Base-by-base conservation (phyloP, 768 basidiomycete genomes). In the Leccinum truebloodii region DNA sequence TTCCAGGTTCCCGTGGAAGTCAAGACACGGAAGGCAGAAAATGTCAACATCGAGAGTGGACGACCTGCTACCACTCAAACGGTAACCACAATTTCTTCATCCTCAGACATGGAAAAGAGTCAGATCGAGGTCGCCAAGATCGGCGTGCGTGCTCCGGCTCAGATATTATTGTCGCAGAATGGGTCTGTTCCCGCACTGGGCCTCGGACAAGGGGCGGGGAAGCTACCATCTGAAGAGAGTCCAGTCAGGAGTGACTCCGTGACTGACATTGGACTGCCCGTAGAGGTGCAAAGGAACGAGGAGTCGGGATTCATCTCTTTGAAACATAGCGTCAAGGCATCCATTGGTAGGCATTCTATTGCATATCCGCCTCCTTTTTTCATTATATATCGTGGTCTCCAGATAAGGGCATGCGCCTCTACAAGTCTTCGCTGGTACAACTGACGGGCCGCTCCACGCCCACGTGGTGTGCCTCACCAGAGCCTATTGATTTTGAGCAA, bases 391-490 rank as follows among this genome's bases (percentile, higher is more conserved):
- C 20, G 8, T 41, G 30, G 2, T 48, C n/a, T 52, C 44, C 62
- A 90, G 89, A 88, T 69, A 88, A 87, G 74, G 87, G 87, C 0
- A 71, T 88, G 60, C 84, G 82, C 50, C 72, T 89, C 54, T 88
- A 82, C 77, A 91, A 89, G 69, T 81, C 85, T 3, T 86, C 88
- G 1, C 63, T 83, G n/a, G 78, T 72, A 16, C 80, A 79, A 57
- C 71, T 76, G 30, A 74, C 77, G 10, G 67, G 69, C 35, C 72
- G 74, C 20, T 57, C 66, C 30, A 71, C 73, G 6, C 48, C 48
- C 24, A 67, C 62, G 18, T 72, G 72, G 72, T 68, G 65, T 55
- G 35, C 70, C 28, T 72, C 72, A 16, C 66, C 74, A 26, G 74
- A 75, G 18, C 62, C 70, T 6, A 63, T 72, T 28, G 73, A 73